These are phyloP conservation scores for Tylopilus intermedius DNA, from an alignment of 768 basidiomycete species.

Conservation along the genomic window DNA sequence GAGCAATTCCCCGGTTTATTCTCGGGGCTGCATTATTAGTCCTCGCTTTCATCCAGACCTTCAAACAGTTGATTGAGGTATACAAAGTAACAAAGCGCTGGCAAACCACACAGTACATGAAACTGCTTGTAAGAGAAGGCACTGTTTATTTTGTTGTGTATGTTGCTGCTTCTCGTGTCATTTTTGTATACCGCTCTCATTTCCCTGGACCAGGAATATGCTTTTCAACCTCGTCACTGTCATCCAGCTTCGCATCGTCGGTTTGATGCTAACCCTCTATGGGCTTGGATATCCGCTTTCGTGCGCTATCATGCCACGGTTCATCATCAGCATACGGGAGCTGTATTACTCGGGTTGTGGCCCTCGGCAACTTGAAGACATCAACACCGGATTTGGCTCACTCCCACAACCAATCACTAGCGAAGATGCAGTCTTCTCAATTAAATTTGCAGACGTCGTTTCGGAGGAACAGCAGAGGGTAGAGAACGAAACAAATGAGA, in stretches of 20 bases:
- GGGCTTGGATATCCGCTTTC: not conserved
- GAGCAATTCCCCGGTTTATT: not conserved
- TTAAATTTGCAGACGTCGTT: no score
- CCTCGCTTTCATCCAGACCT: not conserved
- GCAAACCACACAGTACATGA: slow-evolving; percentile 8
- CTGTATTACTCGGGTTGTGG: not conserved
- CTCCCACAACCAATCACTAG: no score
- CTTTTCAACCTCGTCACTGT: no score
- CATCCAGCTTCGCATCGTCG: no score
- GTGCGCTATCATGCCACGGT: not conserved
- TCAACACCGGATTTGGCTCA: no score
- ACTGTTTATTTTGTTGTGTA: slow-evolving; percentile 10
- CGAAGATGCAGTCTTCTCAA: no score
- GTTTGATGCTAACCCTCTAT: no score
- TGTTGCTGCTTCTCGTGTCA: not conserved
- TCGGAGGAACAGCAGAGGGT: no score
- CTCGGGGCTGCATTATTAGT: not conserved
- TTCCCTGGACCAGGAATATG: no score
- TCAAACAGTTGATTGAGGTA: not conserved
- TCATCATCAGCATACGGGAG: slow-evolving; percentile 6
- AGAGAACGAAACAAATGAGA: no score
- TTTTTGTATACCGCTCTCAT: no score
- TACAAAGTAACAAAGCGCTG: slow-evolving; percentile 7
- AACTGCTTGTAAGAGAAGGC: slow-evolving; percentile 4
- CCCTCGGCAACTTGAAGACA: no score